Conservation (phyloP, 1,284 basidiomycete genomes). For the Leccinum olivaceoglutinosum region DNA sequence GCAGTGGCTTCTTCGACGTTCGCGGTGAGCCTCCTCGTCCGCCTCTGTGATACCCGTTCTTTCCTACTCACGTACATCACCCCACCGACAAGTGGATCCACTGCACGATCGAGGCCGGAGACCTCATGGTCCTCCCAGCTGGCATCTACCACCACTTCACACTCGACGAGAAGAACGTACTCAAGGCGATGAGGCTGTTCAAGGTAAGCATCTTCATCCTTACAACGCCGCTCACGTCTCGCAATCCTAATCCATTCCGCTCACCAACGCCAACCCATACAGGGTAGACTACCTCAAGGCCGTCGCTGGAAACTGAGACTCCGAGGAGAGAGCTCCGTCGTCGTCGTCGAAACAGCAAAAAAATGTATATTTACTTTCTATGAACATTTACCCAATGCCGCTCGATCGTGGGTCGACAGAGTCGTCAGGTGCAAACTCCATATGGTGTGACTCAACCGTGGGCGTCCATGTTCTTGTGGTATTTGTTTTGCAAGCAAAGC, state of each 20-base stretch:
- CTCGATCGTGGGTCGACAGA: not conserved
- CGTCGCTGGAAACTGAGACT: too few relatives aligned
- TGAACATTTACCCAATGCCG: not conserved
- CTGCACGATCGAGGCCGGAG: slow-evolving; percentile 61
- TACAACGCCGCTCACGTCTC: too few relatives aligned
- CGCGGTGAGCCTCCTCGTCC: slow-evolving; percentile 44
- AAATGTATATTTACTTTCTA: not conserved
- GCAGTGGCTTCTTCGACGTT: slow-evolving; percentile 83
- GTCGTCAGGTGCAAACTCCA: too few relatives aligned
- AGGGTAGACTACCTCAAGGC: slow-evolving; percentile 57
- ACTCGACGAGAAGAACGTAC: slow-evolving; percentile 60
- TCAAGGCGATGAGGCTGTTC: slow-evolving; percentile 74
- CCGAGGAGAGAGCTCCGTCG: not conserved
- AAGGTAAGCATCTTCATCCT: slow-evolving; percentile 27
- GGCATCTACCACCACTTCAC: slow-evolving; percentile 88
- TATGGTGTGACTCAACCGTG: too few relatives aligned
- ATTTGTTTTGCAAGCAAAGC: not conserved
- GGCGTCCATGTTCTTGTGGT: too few relatives aligned
- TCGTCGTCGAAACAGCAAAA: not conserved
- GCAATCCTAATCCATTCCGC: too few relatives aligned
- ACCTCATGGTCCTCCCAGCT: slow-evolving; percentile 64
- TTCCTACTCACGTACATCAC: not conserved
- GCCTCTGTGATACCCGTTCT: not conserved
- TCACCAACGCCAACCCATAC: slow-evolving; percentile 45
- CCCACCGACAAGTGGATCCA: slow-evolving; percentile 66